A percentile compares a stretch with the other conserved stretches of the same genome.
phyloP scores from a whole-genome alignment of 345 rosid genomes.

The Kernera saxatilis region DNA sequence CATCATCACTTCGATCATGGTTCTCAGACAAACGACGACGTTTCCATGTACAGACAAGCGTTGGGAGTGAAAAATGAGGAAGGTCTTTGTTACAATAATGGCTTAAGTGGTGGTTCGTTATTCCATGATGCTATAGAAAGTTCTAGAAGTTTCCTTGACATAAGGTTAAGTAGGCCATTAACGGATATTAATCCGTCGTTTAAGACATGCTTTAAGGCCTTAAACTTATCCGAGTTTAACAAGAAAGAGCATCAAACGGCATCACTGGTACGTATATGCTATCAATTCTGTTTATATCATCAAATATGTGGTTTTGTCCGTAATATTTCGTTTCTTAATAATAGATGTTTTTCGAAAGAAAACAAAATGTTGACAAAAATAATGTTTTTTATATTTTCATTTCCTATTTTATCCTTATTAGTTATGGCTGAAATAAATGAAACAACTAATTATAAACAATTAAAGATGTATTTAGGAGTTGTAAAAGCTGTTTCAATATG shows the following conservation, averaged over 20 bases:
- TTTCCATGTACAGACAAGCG: conserved; percentile 34
- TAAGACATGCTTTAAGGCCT: conserved; percentile 42
- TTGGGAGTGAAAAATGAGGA: conserved; percentile 28
- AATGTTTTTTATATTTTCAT: too few relatives aligned
- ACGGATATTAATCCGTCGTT: conserved; percentile 38
- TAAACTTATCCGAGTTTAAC: conserved; percentile 42
- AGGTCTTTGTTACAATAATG: conserved; percentile 33
- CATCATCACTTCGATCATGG: conserved; percentile 26
- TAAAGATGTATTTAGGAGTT: too few relatives aligned
- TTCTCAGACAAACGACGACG: conserved; percentile 31
- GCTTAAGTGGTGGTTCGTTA: conserved; percentile 21
- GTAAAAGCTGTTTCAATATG: too few relatives aligned
- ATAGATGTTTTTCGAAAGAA: too few relatives aligned
- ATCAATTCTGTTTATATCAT: not conserved
- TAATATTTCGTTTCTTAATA: too few relatives aligned
- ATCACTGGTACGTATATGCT: conserved; percentile 34
- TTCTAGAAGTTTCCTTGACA: conserved; percentile 29
- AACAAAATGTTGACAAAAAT: too few relatives aligned
- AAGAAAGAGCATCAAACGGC: conserved; percentile 46
- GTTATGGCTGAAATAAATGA: too few relatives aligned
- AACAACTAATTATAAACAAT: too few relatives aligned
- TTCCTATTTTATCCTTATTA: too few relatives aligned
- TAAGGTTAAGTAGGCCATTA: conserved; percentile 45
- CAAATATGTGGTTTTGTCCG: not conserved
- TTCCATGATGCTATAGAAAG: conserved; percentile 28